Evolutionary conservation across 768 basidiomycete genomes (phyloP), one percentile per base, ranked within the genome.

Genomic region (Mrakia gelida): DNA sequence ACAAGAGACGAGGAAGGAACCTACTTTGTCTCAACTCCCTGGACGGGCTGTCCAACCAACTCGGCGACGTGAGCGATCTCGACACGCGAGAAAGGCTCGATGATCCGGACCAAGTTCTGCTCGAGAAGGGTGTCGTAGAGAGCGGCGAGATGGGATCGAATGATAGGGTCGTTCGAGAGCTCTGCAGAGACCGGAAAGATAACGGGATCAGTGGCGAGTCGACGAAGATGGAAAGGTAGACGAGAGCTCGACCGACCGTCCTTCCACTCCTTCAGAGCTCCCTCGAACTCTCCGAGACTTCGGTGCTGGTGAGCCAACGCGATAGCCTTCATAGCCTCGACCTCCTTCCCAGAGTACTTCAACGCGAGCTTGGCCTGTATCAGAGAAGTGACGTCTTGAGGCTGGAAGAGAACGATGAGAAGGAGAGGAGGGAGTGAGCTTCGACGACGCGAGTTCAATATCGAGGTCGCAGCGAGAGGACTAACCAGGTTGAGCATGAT

Each of bases 111-210:
- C 9, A 99, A 86, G 84, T 99, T 99, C 84, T 98, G 96, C 83
- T 97, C 93, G 15, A 99, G 89, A 1, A 99, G 88, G 3, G 94
- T 98, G 83, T 99, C 97, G 85, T 98, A 99, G 34, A 99, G 86
- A 15, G 92, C 91, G 0, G 94, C 90, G 41, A 99, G 90, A 83
- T 99, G 96, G 15, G 94, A 93, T 71, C 95, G 91, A 84, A 98
- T 97, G 7, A 95, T 95, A 0, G 92, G 92, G 85, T 99, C 96
- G 28, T 93, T 93, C 7, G 94, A 94, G 28, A 99, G 89, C 83
- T 98, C 96, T 96, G 80, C 6, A 21, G 0, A 45, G 26, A 16
- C 13, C 13, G 26, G 61, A n/a, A 38, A 30, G 34, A 41, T 0
- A 30, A 13, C 13, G 7, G 11, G 23, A 23, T 72, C 49, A 72